Percentiles rank a stretch among this genome's conserved stretches.
Conservation (phyloP, 192 early-diverging fungal species). For the Chytriomyces hyalinus region DNA sequence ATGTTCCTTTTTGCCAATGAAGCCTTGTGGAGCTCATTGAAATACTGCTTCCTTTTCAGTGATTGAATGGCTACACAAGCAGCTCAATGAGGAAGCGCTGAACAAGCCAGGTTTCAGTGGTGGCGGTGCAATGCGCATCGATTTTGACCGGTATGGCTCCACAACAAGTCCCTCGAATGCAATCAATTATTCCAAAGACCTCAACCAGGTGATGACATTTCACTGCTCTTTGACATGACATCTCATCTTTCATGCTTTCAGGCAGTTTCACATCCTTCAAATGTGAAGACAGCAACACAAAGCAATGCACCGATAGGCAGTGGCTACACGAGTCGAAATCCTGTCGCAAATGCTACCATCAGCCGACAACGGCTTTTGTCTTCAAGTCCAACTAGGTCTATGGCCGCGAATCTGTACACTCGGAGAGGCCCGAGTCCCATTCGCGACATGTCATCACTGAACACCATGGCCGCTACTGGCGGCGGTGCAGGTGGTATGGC, state of each 20-base stretch:
- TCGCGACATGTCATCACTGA: slow-evolving; percentile 14
- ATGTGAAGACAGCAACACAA: too few relatives aligned
- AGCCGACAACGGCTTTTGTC: neutral
- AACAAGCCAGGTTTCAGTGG: slow-evolving; percentile 37
- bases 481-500: neutral
- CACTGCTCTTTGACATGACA: too few relatives aligned
- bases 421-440: neutral
- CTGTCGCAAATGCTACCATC: too few relatives aligned
- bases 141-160: slow-evolving; percentile 34
- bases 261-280: too few relatives aligned
- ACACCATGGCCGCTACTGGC: neutral
- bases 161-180: slow-evolving; percentile 8
- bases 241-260: too few relatives aligned
- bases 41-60: slow-evolving; percentile 40
- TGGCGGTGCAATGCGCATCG: slow-evolving; percentile 1
- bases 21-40: neutral
- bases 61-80: slow-evolving; percentile 71
- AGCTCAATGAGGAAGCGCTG: slow-evolving; percentile 64
- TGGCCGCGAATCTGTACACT: neutral
- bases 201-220: neutral
- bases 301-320: too few relatives aligned
- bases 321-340: too few relatives aligned
- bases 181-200: neutral
- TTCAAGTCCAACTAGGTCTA: neutral
- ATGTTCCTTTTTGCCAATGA: neutral